A percentile compares a stretch with the other conserved stretches of the same genome.
Evolutionary conservation across 73 alveolate species (phyloP).

Genomic region (Uronychia setigera): DNA sequence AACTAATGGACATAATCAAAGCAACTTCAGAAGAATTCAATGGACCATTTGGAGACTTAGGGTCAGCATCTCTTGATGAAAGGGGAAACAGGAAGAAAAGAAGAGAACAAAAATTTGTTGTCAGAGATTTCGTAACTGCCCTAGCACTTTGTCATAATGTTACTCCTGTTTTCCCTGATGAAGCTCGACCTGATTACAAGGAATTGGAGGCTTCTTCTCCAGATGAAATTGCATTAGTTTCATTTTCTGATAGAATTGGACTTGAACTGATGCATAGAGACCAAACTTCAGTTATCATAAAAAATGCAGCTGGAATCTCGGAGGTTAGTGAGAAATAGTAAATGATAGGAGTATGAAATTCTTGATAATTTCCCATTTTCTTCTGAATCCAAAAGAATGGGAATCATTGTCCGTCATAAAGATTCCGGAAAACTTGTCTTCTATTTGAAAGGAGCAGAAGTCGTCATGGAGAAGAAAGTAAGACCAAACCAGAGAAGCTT

Average conservation of each 20-base stretch:
- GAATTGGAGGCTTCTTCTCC: conserved; percentile 83
- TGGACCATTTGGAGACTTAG: conserved; percentile 47
- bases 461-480: conserved; percentile 74
- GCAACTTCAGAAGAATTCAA: conserved; percentile 44
- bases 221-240: conserved; percentile 91
- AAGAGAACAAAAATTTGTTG: conserved; percentile 63
- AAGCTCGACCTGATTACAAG: conserved; percentile 16
- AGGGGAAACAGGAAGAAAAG: conserved; percentile 47
- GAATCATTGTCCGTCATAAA: conserved; percentile 79
- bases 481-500: conserved; percentile 64
- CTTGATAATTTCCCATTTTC: conserved; percentile 94
- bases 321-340: conserved; percentile 38
- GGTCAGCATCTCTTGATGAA: conserved; percentile 10
- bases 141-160: conserved; percentile 80
- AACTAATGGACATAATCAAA: conserved; percentile 61
- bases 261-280: conserved; percentile 64
- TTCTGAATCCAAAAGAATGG: conserved; percentile 96
- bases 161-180: conserved; percentile 72
- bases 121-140: conserved; percentile 76
- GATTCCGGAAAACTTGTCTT: conserved; percentile 45
- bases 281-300: conserved; percentile 47
- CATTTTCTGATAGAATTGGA: conserved; percentile 68
- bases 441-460: conserved; percentile 84
- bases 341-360: conserved; percentile 69
- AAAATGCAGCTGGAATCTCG: conserved; percentile 14